A percentile compares a stretch with the other conserved stretches of the same genome.
Evolutionary conservation across 108 stramenopile species (phyloP).

Genomic region (Bacterosira constricta): DNA sequence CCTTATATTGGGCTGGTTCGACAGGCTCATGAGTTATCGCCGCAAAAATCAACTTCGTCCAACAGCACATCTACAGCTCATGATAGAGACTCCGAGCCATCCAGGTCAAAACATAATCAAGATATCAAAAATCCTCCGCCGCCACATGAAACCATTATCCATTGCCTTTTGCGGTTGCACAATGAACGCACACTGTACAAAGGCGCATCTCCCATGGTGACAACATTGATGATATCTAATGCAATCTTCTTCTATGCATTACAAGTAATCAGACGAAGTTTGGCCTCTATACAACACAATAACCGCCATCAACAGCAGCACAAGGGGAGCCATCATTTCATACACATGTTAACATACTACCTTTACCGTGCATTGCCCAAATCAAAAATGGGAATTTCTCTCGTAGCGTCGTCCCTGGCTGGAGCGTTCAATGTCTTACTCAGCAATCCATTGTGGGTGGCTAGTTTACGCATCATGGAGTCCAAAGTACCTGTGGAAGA

Average conservation of each 20-base stretch:
- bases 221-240: slow-evolving; percentile 69
- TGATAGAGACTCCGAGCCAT: neutral
- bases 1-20: neutral
- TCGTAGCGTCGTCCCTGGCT: slow-evolving; percentile 67
- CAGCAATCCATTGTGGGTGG: slow-evolving; percentile 89
- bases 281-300: slow-evolving; percentile 26
- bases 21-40: neutral
- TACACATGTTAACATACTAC: neutral
- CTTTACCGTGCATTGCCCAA: neutral
- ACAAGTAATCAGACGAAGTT: slow-evolving; percentile 43
- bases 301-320: slow-evolving; percentile 7
- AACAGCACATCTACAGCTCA: neutral
- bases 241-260: slow-evolving; percentile 80
- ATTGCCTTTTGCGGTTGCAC: slow-evolving; percentile 54
- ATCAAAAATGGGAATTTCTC: slow-evolving; percentile 38
- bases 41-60: neutral
- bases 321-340: neutral
- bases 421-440: slow-evolving; percentile 76
- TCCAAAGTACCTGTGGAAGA: slow-evolving; percentile 30
- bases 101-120: neutral
- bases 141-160: slow-evolving; percentile 38
- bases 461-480: slow-evolving; percentile 71
- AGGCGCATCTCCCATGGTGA: slow-evolving; percentile 65
- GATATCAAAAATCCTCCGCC: neutral
- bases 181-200: slow-evolving; percentile 61